phyloP scores from a whole-genome alignment of 1,284 basidiomycete species.

The Vanrija humicola region DNA sequence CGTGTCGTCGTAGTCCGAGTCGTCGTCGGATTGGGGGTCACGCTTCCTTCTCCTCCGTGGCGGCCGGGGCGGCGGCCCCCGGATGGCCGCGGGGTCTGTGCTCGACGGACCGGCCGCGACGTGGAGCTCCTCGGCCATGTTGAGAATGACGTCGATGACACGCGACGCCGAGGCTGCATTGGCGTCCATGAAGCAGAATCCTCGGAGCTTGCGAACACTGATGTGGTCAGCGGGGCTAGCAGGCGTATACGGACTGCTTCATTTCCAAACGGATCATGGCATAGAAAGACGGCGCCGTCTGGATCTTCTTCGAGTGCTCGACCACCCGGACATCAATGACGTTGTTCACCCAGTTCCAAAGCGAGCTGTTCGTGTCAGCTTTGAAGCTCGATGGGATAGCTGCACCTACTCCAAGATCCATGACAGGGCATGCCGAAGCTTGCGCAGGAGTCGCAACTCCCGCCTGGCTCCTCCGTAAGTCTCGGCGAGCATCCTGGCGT shows the following conservation, averaged over 20 bases:
- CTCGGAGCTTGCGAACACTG: constrained; percentile 62
- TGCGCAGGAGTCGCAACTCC: constrained; percentile 64
- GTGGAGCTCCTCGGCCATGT: constrained; percentile 66
- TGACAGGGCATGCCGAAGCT: constrained; percentile 65
- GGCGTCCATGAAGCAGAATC: constrained; percentile 63
- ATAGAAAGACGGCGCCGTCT: constrained; percentile 62
- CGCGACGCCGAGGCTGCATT: constrained; percentile 46
- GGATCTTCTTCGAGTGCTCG: constrained; percentile 53
- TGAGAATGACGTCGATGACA: constrained; percentile 64
- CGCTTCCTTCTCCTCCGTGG: background rate
- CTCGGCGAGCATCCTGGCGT: constrained; percentile 54
- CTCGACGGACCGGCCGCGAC: constrained; percentile 16
- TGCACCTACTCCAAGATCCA: constrained; percentile 72
- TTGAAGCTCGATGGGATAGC: background rate
- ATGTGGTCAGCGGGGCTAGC: constrained; percentile 1
- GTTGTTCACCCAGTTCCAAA: constrained; percentile 68
- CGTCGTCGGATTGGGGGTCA: constrained; percentile 27
- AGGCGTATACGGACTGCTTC: constrained; percentile 58
- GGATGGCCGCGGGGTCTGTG: background rate
- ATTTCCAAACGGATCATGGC: constrained; percentile 69
- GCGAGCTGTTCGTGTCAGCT: constrained; percentile 52
- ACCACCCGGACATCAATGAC: constrained; percentile 50
- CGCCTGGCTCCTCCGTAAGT: constrained; percentile 41
- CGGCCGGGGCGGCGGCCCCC: constrained; percentile 11
- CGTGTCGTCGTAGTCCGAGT: constrained; percentile 55